phyloP scores from a whole-genome alignment of 2,329 filamentous ascomycete genomes.

The Aspergillus pseudoglaucus region DNA sequence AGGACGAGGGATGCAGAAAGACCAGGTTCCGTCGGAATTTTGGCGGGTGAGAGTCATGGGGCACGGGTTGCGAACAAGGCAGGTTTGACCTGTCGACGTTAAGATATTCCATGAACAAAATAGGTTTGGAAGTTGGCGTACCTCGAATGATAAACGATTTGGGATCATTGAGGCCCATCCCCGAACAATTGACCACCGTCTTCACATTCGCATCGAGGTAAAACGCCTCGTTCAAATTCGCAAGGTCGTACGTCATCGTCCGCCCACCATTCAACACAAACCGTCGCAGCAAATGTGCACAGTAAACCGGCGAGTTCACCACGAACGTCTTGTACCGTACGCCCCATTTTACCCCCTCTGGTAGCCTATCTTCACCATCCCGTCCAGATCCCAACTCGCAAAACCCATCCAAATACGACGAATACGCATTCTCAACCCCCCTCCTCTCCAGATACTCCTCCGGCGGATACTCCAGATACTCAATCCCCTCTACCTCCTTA shows the following conservation, averaged over 20 bases:
- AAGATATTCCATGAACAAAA: not conserved
- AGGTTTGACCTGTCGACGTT: slow-evolving; percentile 35
- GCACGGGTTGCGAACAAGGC: slow-evolving; percentile 41
- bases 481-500: slow-evolving; percentile 31
- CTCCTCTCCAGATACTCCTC: slow-evolving; percentile 26
- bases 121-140: slow-evolving; percentile 9
- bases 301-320: slow-evolving; percentile 41
- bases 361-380: slow-evolving; percentile 25
- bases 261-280: slow-evolving; percentile 36
- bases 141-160: slow-evolving; percentile 40
- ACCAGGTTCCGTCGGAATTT: slow-evolving; percentile 56
- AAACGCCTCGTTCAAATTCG: slow-evolving; percentile 32
- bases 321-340: slow-evolving; percentile 36
- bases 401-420: slow-evolving; percentile 29
- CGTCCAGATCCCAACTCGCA: slow-evolving; percentile 16
- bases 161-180: slow-evolving; percentile 37
- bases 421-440: slow-evolving; percentile 24
- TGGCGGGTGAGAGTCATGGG: slow-evolving; percentile 52
- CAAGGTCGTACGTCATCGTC: slow-evolving; percentile 21
- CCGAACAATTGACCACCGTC: slow-evolving; percentile 42
- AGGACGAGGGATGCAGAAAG: slow-evolving; percentile 56
- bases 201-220: slow-evolving; percentile 24
- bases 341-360: slow-evolving; percentile 34
- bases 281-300: slow-evolving; percentile 33
- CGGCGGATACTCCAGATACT: slow-evolving; percentile 37